Conservation (phyloP, 1,139 yeast genomes). For the Zygosaccharomyces sapae region DNA sequence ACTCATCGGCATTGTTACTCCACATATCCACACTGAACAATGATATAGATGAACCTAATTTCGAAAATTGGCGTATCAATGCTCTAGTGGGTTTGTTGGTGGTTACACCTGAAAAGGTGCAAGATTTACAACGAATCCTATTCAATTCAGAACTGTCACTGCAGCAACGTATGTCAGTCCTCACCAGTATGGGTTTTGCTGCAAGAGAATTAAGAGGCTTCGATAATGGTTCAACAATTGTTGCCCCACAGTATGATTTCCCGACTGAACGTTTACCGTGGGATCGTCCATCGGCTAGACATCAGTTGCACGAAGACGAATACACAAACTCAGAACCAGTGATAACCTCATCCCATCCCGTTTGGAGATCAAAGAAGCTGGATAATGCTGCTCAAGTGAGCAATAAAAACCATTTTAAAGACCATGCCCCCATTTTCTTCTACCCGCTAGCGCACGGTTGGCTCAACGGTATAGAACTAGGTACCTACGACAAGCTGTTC, state of each 20-base stretch:
- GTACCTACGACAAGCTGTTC: conserved; percentile 37
- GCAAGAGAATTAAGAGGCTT: conserved; percentile 62
- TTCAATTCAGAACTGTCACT: conserved; percentile 61
- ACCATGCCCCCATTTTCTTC: conserved; percentile 36
- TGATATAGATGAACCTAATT: conserved; percentile 46
- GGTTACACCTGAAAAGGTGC: conserved; percentile 42
- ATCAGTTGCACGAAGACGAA: conserved; percentile 5
- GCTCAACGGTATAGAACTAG: conserved; percentile 39
- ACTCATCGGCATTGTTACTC: conserved; percentile 47
- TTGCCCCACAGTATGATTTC: conserved; percentile 37
- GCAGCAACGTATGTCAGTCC: conserved; percentile 57
- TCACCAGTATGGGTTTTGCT: conserved; percentile 55
- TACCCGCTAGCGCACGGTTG: conserved; percentile 40
- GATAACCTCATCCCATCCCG: conserved; percentile 13
- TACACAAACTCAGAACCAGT: conserved; percentile 15
- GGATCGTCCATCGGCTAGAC: conserved; percentile 16
- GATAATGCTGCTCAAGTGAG: conserved; percentile 13
- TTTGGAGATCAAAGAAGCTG: conserved; percentile 37
- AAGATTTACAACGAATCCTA: conserved; percentile 43
- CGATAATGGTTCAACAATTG: conserved; percentile 42
- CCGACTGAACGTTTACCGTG: conserved; percentile 35
- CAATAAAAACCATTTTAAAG: conserved; percentile 33
- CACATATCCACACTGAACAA: conserved; percentile 46
- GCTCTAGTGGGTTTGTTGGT: conserved; percentile 54
- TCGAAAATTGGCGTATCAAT: conserved; percentile 54